Conservation (phyloP, 306 rosid genomes). For the Abrus pulchellus region DNA sequence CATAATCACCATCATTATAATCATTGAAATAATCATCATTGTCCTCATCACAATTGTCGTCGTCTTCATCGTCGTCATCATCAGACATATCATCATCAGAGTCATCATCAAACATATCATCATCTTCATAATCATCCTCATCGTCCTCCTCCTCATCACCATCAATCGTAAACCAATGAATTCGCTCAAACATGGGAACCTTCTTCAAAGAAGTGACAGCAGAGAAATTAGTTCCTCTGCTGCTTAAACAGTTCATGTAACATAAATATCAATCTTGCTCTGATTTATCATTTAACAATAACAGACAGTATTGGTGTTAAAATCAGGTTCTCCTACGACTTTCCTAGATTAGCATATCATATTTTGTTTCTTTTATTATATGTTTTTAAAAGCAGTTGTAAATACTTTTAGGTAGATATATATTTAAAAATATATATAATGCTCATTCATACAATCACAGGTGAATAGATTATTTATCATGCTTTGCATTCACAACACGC, state of each 20-base stretch:
- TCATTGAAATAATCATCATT: not conserved
- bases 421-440: not conserved
- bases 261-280: constrained; percentile 46
- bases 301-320: constrained; percentile 26
- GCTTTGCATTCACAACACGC: constrained; percentile 28
- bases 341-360: constrained; percentile 19
- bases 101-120: not conserved
- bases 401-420: constrained; percentile 13
- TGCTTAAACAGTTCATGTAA: constrained; percentile 55
- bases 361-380: constrained; percentile 10
- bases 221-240: constrained; percentile 87
- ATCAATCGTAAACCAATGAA: constrained; percentile 58
- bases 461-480: constrained; percentile 28
- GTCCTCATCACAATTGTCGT: not conserved
- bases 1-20: not conserved
- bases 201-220: constrained; percentile 75
- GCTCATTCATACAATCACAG: constrained; percentile 10
- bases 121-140: not conserved
- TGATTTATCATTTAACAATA: constrained; percentile 35
- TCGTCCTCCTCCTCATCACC: constrained; percentile 39
- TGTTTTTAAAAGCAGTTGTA: constrained; percentile 10
- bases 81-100: not conserved
- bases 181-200: constrained; percentile 59
- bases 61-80: not conserved
- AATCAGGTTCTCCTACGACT: constrained; percentile 14